Evolutionary conservation across 2,329 filamentous ascomycete species (phyloP), one percentile per base, ranked within the genome.

Genomic region (Fusarium kyushuense): DNA sequence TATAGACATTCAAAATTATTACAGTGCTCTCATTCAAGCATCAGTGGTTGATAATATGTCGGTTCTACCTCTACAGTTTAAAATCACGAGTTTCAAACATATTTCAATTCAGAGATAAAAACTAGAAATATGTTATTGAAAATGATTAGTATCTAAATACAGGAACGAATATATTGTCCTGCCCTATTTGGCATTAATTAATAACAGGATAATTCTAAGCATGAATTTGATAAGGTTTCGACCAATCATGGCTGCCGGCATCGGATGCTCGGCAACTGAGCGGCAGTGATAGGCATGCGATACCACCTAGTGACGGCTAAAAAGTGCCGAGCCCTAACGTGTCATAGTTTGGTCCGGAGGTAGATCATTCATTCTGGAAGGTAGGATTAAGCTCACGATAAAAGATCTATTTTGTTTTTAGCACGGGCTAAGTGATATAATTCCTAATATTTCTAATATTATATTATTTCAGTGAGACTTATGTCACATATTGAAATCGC

Each of bases 281-380:
- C 36, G 45, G 52, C 7, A 54, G 25, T 38, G 17, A 14, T 17
- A 8, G 21, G n/a, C 23, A 57, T 12, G 48, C 30, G 13, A 27
- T 11, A 30, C 23, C 12, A 56, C 51, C 40, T 17, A 40, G 32
- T 19, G 12, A 56, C 51, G 56, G 56, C 56, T 58, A 57, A 57
- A 33, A 57, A 29, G 33, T 58, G 56, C 56, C 56, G 56, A 46
- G 51, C 8, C 2, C 1, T 2, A 14, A 32, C 30, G 55, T 43
- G 16, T 58, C 48, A 23, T 40, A 33, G 32, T 14, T 12, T 10
- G 11, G 33, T 4, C 27, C 51, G 12, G 32, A 48, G 51, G 27
- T 25, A 27, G 33, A 33, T 45, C 6, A 19, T 27, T 36, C n/a
- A 29, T 57, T 55, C 21, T 38, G 56, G 56, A 56, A 57, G 56